Conservation (phyloP, 108 stramenopile genomes). For the Nitzschia palea region DNA sequence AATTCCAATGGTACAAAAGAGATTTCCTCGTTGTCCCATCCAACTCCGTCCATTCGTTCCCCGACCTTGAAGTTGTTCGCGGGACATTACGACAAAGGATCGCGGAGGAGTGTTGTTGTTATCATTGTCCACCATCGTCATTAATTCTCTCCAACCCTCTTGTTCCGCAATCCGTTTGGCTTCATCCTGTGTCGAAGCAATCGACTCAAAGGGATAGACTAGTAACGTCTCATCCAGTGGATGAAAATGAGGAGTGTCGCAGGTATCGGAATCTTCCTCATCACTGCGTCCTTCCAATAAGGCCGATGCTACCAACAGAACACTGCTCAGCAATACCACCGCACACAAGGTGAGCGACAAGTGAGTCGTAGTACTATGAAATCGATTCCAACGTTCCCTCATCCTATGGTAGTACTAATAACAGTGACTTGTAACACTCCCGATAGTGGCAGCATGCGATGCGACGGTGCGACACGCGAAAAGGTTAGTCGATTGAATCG, state of each 20-base stretch:
- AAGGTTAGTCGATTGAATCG: no score
- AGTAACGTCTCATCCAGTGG: not conserved
- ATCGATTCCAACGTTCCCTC: no score
- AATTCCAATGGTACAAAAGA: constrained; percentile 57
- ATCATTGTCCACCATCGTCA: not conserved
- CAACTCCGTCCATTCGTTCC: constrained; percentile 58
- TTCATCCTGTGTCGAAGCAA: constrained; percentile 62
- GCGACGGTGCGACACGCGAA: no score
- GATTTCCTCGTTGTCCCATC: constrained; percentile 56
- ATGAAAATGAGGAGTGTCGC: not conserved
- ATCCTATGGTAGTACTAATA: no score
- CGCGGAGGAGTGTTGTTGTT: not conserved
- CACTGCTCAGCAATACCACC: no score
- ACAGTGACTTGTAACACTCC: no score
- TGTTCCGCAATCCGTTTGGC: constrained; percentile 26
- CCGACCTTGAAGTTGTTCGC: constrained; percentile 49
- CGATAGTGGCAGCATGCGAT: no score
- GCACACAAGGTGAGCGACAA: no score
- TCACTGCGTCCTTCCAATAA: no score
- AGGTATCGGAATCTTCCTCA: no score
- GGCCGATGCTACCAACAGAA: no score
- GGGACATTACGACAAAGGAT: constrained; percentile 39
- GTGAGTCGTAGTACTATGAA: no score
- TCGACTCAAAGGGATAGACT: constrained; percentile 19
- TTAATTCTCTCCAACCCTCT: not conserved